phyloP scores from a whole-genome alignment of 2,329 filamentous ascomycete species.

The Colletotrichum sp. region DNA sequence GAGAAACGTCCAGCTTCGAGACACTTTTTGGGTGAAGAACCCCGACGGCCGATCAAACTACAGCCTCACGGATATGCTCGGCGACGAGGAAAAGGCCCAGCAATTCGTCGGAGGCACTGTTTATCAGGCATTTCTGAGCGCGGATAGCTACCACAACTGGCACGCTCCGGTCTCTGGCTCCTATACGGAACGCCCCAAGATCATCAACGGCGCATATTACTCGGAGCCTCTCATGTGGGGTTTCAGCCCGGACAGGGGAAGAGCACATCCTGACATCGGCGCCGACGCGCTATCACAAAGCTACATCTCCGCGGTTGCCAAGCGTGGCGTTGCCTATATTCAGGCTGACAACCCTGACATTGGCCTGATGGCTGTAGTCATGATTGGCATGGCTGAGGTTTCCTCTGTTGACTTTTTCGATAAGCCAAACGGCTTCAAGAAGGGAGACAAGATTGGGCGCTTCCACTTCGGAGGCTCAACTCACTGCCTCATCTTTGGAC shows the following conservation, averaged over 20 bases:
- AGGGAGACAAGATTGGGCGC: background rate
- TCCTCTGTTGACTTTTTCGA: background rate
- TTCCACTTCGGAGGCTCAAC: background rate
- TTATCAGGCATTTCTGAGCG: background rate
- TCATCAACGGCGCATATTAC: background rate
- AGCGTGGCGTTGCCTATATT: fast-evolving
- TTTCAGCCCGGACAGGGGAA: background rate
- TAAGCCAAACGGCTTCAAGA: background rate
- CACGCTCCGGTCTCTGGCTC: background rate
- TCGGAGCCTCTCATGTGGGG: background rate
- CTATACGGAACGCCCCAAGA: background rate
- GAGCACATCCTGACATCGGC: background rate
- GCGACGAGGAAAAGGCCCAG: background rate
- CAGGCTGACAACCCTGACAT: background rate
- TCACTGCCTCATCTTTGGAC: background rate
- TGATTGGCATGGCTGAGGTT: background rate
- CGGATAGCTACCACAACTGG: background rate
- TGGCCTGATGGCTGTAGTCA: background rate
- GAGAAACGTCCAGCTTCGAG: background rate
- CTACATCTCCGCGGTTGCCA: background rate
- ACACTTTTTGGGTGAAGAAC: background rate
- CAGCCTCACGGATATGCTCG: background rate
- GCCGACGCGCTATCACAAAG: background rate
- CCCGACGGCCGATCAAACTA: background rate
- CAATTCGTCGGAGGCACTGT: background rate